Conservation (phyloP, 1,284 basidiomycete genomes). For the Ustilago shanxiensis region DNA sequence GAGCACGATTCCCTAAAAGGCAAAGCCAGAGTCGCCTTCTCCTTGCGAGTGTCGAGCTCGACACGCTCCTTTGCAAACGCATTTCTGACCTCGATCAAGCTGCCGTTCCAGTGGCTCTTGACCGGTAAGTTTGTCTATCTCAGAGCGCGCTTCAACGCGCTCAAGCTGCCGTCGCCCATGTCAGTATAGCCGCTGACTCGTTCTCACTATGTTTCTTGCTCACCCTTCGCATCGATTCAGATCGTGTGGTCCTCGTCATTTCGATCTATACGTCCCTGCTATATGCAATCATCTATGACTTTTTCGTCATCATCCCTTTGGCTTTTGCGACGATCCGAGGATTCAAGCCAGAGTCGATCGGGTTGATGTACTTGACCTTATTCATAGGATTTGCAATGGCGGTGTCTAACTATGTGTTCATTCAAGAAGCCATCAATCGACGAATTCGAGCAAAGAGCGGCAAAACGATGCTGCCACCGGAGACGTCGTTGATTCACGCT, state of each 20-base stretch:
- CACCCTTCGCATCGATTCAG: background rate
- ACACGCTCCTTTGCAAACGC: slow-evolving; percentile 9
- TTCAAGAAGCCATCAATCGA: slow-evolving; percentile 35
- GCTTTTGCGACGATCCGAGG: slow-evolving; percentile 44
- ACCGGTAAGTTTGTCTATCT: slow-evolving; percentile 14
- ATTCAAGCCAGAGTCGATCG: slow-evolving; percentile 37
- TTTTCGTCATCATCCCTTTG: slow-evolving; percentile 50
- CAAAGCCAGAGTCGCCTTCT: background rate
- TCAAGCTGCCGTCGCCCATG: too few species aligned
- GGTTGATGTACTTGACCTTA: slow-evolving; percentile 42
- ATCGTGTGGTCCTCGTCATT: slow-evolving; percentile 47
- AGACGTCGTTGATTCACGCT: slow-evolving; percentile 37
- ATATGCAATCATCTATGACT: slow-evolving; percentile 52
- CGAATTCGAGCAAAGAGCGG: slow-evolving; percentile 29
- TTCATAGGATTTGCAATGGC: slow-evolving; percentile 46
- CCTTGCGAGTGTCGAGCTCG: slow-evolving; percentile 5
- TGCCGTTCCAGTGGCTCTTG: slow-evolving; percentile 39
- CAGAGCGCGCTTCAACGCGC: too few species aligned
- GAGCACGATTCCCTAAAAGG: background rate
- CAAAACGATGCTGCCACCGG: slow-evolving; percentile 26
- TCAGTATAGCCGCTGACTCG: too few species aligned
- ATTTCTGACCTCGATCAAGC: slow-evolving; percentile 20
- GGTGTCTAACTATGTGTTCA: slow-evolving; percentile 23
- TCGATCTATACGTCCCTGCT: slow-evolving; percentile 47
- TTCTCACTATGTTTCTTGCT: background rate